Evolutionary conservation across 768 basidiomycete genomes (phyloP), one percentile per base, ranked within the genome.

Genomic region (Tulasnella sp.): DNA sequence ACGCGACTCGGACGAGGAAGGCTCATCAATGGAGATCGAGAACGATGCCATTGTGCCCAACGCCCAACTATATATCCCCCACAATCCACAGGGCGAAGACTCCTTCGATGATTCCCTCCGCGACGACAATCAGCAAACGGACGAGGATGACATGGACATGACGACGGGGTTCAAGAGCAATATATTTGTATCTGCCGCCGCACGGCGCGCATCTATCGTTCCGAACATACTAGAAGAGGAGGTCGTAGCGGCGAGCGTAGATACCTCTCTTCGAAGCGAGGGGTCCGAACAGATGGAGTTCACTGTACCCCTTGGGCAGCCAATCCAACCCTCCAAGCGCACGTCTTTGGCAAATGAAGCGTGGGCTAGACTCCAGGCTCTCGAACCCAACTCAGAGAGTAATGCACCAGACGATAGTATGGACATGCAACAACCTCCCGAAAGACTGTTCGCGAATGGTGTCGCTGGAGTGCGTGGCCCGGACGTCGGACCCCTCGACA

Each of bases 101-200:
- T 11, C 23, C n/a, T 36, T 40, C 1, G 36, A 54, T 14, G 55
- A 11, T 11, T 17, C 23, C 4, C 42, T 46, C 14, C 42, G 36
- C 31, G 55, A 57, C 2, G 43, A 57, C 17, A 39, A 23, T 46
- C 39, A 55, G 6, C 39, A 27, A 6, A 40, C 29, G 35, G n/a
- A 40, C 17, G 55, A 57, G 11, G 55, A 57, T 9, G 55, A 57
- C n/a, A 57, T 57, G 55, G 55, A 57, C 2, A 37, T 57, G 41
- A 57, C 55, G 25, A 43, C 36, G 17, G 29, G 25, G 6, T 52
- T 52, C 37, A 40, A 40, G 21, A 52, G 37, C 37, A 40, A 40
- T 19, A 52, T 52, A 23, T 48, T 29, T 34, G 50, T 52, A 36
- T 35, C 50, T 34, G 43, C 14, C 42, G 36, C 35, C 35, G 52